Conservation (phyloP, 495 filamentous ascomycete genomes). For the Aspergillus bridgeri region DNA sequence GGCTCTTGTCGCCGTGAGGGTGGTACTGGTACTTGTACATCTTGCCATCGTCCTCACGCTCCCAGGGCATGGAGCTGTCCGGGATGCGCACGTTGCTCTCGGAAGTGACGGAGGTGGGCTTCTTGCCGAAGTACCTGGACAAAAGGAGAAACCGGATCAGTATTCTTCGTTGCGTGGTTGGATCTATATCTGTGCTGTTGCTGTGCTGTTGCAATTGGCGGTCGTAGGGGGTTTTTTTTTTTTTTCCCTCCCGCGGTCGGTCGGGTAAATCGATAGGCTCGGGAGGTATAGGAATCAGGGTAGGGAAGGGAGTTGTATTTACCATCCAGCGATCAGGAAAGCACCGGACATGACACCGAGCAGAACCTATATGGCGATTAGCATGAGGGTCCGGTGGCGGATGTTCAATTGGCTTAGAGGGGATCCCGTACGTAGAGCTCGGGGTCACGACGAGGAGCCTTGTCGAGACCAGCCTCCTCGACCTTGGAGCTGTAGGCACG, state of each 20-base stretch:
- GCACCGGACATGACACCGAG: conserved; percentile 87
- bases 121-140: conserved; percentile 61
- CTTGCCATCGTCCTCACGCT: conserved; percentile 56
- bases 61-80: conserved; percentile 82
- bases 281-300: conserved; percentile 57
- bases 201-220: conserved; percentile 5
- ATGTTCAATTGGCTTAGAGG: conserved; percentile 10
- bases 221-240: neutral
- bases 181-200: too few relatives aligned
- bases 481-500: conserved; percentile 45
- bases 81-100: conserved; percentile 74
- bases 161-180: conserved; percentile 4
- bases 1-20: conserved; percentile 76
- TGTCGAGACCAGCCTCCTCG: conserved; percentile 51
- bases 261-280: neutral
- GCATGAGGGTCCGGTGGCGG: neutral
- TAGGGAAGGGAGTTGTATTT: conserved; percentile 41
- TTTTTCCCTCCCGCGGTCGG: neutral
- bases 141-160: conserved; percentile 15
- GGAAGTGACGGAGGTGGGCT: conserved; percentile 79
- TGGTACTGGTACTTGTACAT: conserved; percentile 87
- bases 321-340: conserved; percentile 82
- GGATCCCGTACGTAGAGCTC: conserved; percentile 69
- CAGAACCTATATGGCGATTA: conserved; percentile 62
- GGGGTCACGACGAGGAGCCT: conserved; percentile 71